Percentiles rank a stretch among this genome's conserved stretches.
phyloP scores from a whole-genome alignment of 345 rosid genomes.

The Sisymbrium altissimum region DNA sequence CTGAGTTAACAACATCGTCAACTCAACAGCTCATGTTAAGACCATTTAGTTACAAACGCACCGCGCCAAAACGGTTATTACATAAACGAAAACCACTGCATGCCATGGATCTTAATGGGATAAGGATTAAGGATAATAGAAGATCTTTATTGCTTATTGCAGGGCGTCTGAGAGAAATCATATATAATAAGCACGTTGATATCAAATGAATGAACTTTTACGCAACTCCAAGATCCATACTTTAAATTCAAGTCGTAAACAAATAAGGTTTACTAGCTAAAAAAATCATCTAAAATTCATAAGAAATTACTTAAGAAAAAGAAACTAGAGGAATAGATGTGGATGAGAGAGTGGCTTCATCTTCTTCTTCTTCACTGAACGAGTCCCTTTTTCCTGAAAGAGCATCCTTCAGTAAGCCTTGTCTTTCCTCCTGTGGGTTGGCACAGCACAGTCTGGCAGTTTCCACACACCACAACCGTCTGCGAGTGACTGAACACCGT shows the following conservation, averaged over 20 bases:
- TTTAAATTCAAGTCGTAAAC: background rate
- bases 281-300: background rate
- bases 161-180: background rate
- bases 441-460: conserved; percentile 57
- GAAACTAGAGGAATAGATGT: background rate
- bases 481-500: conserved; percentile 65
- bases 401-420: conserved; percentile 47
- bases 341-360: background rate
- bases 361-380: conserved; percentile 20
- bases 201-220: background rate
- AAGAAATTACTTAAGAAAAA: background rate
- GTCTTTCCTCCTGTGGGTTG: conserved; percentile 62
- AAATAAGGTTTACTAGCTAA: conserved; percentile 3
- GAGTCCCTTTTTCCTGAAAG: conserved; percentile 47
- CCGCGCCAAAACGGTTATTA: no score
- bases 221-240: background rate
- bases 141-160: no score
- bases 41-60: no score
- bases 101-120: no score
- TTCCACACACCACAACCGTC: conserved; percentile 54
- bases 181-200: background rate
- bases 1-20: no score
- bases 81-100: no score
- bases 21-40: background rate
- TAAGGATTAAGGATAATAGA: no score